Base-by-base conservation (phyloP, 257 asterid genomes). In the Petrea volubilis region DNA sequence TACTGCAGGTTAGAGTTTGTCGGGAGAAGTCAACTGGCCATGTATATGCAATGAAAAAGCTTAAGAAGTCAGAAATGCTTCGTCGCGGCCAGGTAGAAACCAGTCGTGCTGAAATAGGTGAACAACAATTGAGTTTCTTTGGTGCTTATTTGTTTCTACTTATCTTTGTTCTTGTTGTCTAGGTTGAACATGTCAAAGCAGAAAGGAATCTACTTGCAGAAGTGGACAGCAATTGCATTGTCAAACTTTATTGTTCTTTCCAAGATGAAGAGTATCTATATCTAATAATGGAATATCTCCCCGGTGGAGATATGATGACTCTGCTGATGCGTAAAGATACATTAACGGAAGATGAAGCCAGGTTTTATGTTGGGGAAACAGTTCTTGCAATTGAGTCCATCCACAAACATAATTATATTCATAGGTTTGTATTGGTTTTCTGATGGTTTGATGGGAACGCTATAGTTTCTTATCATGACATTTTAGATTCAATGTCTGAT, bases 221-320 rank as follows among this genome's bases (percentile, higher is more conserved):
- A 78, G 97, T 91, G 51, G 96, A 89, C 53, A 89, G 97, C 83
- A 88, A 84, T 76, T 91, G 97, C 85, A 91, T 89, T 24, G 97
- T 91, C 75, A 91, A 89, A 68, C 91, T 91, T 24, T 91, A 85
- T 75, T 91, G 95, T 76, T 91, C 97, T 68, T 91, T 91, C 89
- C 97, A 91, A 84, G 97, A 91, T 74, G 96, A 89, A 57, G 97
- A 89, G 79, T 90, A 82, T 80, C 83, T 90, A 24, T 90, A 90
- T 77, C 86, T 90, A 49, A 85, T 90, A 44, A 90, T 90, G 96
- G 96, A 90, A 76, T 90, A 90, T 76, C 87, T 90, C 67, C 95
- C 96, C 80, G 96, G 96, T 79, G 96, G 96, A 78, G 96, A 90
- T 85, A 90, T 90, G 95, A 90, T 90, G 96, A 90, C 96, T 46